phyloP scores from a whole-genome alignment of 2,329 filamentous ascomycete genomes.

The Colletotrichum zoysiae region DNA sequence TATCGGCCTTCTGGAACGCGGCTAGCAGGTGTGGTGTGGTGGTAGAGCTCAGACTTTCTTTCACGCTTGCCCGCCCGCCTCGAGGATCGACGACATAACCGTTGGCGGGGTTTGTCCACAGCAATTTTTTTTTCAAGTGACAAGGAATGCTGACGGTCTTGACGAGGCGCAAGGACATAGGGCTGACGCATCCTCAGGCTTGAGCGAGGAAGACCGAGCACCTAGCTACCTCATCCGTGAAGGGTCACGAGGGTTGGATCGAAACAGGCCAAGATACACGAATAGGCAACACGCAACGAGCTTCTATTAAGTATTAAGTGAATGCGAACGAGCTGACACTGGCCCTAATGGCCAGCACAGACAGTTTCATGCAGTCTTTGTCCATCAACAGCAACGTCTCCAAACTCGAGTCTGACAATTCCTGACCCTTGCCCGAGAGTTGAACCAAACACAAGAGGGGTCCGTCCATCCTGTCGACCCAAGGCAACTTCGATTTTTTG shows the following conservation, averaged over 20 bases:
- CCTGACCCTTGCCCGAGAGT: conserved; percentile 34
- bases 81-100: conserved; percentile 9
- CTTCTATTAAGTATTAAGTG: conserved; percentile 59
- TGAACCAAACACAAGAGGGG: conserved; percentile 43
- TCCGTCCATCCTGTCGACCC: conserved; percentile 41
- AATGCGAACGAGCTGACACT: conserved; percentile 45
- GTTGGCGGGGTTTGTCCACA: conserved; percentile 2
- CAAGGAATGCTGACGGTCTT: not conserved
- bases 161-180: not conserved
- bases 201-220: conserved; percentile 20
- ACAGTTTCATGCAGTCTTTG: conserved; percentile 36
- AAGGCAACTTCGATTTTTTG: conserved; percentile 44
- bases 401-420: conserved; percentile 42
- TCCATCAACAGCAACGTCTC: conserved; percentile 39
- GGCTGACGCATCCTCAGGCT: conserved; percentile 4
- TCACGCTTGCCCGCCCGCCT: not conserved
- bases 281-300: conserved; percentile 49
- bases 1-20: conserved; percentile 29
- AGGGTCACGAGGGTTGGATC: conserved; percentile 5
- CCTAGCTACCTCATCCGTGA: not conserved
- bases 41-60: conserved; percentile 1
- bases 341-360: conserved; percentile 42
- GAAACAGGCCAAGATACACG: not conserved
- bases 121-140: not conserved
- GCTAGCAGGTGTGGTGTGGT: not conserved